Percentiles rank a stretch among this genome's conserved stretches.
phyloP scores from a whole-genome alignment of 208 protist species.

The Paratrypanosoma confusum region DNA sequence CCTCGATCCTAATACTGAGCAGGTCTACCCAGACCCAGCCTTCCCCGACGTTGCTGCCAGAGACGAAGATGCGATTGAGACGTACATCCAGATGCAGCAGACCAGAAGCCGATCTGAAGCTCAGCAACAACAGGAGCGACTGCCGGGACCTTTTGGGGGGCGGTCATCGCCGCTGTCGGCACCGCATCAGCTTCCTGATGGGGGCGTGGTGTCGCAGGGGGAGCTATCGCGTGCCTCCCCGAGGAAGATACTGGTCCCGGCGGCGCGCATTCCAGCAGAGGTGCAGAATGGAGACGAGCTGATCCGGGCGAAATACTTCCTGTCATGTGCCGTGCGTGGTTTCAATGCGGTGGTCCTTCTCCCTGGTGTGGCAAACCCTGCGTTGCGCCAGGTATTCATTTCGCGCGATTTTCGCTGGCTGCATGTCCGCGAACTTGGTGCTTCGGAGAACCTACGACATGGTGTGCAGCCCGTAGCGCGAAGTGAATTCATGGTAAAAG shows the following conservation, averaged over 20 bases:
- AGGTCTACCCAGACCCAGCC: constrained; percentile 3
- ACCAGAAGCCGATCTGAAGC: neutral
- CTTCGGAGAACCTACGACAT: too few species aligned
- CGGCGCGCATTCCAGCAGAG: constrained; percentile 5
- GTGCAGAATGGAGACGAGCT: constrained; percentile 3
- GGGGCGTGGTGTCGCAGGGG: neutral
- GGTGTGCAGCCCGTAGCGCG: neutral
- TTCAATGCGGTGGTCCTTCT: constrained; percentile 2
- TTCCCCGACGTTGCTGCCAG: constrained; percentile 1
- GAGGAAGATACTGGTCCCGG: constrained; percentile 1
- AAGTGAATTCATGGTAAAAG: constrained; percentile 1
- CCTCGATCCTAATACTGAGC: constrained; percentile 2
- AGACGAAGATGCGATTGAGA: too few species aligned
- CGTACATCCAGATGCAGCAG: too few species aligned
- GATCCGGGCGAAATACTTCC: constrained; percentile 7
- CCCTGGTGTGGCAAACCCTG: neutral
- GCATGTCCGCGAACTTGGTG: constrained; percentile 2
- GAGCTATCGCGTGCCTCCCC: too few species aligned
- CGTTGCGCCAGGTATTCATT: constrained; percentile 12
- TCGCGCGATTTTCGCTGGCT: constrained; percentile 5
- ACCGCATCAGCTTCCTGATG: neutral
- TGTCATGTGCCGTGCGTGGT: constrained; percentile 6
- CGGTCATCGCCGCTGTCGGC: neutral
- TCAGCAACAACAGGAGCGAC: neutral
- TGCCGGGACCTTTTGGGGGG: neutral